phyloP scores from a whole-genome alignment of 2,329 filamentous ascomycete species.

The Cercospora beticola region DNA sequence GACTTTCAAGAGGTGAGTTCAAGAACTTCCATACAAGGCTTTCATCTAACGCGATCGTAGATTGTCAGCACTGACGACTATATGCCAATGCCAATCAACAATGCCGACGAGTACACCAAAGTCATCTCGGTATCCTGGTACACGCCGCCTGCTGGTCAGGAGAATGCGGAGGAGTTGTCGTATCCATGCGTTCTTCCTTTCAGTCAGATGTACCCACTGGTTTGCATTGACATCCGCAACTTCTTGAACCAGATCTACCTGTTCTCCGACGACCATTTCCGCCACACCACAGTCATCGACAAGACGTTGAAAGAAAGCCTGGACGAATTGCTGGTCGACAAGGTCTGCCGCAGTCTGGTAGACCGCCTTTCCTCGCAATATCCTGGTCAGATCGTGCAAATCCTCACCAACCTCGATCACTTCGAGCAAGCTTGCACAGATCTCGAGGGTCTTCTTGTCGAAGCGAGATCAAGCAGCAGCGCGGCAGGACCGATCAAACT shows the following conservation, averaged over 20 bases:
- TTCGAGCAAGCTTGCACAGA: constrained; percentile 92
- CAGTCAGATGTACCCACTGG: constrained; percentile 97
- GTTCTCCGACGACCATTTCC: constrained; percentile 94
- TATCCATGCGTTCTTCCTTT: constrained; percentile 93
- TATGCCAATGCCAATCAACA: constrained; percentile 98
- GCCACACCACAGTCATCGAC: constrained; percentile 85
- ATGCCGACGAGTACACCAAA: constrained; percentile 87
- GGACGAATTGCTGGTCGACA: constrained; percentile 90
- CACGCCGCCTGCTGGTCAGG: constrained; percentile 65
- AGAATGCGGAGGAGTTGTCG: constrained; percentile 70
- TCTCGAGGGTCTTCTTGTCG: constrained; percentile 79
- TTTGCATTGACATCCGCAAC: constrained; percentile 96
- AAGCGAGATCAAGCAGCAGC: constrained; percentile 77
- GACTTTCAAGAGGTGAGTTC: constrained; percentile 83
- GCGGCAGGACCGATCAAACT: constrained; percentile 78
- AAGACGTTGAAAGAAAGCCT: constrained; percentile 82
- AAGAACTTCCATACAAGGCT: background rate
- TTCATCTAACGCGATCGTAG: constrained; percentile 33
- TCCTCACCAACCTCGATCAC: constrained; percentile 94
- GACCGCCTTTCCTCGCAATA: constrained; percentile 90
- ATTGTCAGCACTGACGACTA: constrained; percentile 92
- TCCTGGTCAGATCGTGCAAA: constrained; percentile 95
- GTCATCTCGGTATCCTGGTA: constrained; percentile 97
- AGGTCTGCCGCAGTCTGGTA: constrained; percentile 87
- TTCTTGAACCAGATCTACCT: constrained; percentile 98